These are phyloP conservation scores for Phytophthora palmivora DNA, from an alignment of 352 stramenopile species.

Conservation along the genomic window DNA sequence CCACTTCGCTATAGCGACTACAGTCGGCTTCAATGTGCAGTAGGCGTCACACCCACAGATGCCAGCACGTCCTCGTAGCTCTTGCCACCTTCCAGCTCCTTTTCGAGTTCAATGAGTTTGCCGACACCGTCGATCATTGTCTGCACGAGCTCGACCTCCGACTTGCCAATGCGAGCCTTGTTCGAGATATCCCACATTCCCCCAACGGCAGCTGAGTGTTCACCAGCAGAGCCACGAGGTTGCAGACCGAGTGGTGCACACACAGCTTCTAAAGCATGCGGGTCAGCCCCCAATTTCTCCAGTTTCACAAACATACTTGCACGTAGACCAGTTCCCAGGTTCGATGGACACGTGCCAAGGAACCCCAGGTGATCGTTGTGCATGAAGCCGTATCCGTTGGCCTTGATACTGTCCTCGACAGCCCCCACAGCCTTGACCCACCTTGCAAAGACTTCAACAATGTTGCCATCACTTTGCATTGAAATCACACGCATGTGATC, in stretches of 20 bases:
- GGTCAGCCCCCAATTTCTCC: slow-evolving; percentile 71
- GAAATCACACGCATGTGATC: slow-evolving; percentile 92
- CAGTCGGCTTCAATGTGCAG: slow-evolving; percentile 36
- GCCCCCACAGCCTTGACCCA: slow-evolving; percentile 85
- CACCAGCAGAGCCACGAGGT: slow-evolving; percentile 79
- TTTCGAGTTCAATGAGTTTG: slow-evolving; percentile 93
- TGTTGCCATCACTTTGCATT: slow-evolving; percentile 92
- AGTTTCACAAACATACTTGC: slow-evolving; percentile 90
- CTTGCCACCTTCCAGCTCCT: slow-evolving; percentile 79
- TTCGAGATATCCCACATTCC: slow-evolving; percentile 96
- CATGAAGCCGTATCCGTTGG: slow-evolving; percentile 86
- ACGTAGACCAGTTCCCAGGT: slow-evolving; percentile 86
- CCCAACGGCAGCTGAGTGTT: slow-evolving; percentile 81
- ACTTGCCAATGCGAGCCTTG: slow-evolving; percentile 93
- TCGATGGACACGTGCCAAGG: slow-evolving; percentile 87
- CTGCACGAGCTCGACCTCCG: slow-evolving; percentile 95
- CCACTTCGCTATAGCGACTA: slow-evolving; percentile 17
- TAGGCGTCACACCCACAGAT: slow-evolving; percentile 54
- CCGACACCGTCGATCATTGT: slow-evolving; percentile 95
- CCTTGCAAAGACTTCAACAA: slow-evolving; percentile 90
- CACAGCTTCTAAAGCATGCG: slow-evolving; percentile 74
- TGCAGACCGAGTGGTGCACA: slow-evolving; percentile 84
- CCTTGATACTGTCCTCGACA: slow-evolving; percentile 81
- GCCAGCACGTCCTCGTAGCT: slow-evolving; percentile 69
- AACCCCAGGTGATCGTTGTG: slow-evolving; percentile 92